Evolutionary conservation across 2,329 filamentous ascomycete genomes (phyloP), one percentile per base, ranked within the genome.

Genomic region (Huntiella abstrusa): DNA sequence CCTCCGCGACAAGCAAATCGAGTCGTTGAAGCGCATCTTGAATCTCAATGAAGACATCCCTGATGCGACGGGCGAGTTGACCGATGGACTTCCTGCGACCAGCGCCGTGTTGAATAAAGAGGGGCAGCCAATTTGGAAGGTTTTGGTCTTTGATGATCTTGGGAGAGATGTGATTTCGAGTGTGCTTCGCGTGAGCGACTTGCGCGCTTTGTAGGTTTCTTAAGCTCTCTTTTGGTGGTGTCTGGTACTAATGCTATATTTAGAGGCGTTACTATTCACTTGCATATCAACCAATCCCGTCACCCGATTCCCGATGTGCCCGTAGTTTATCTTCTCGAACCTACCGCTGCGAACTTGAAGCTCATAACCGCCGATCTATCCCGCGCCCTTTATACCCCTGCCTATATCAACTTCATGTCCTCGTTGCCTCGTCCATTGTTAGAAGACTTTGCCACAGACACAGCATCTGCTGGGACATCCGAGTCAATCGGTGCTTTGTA

Each of bases 161-260:
- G 91, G 88, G 41, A 74, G 87, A 60, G 87, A 96, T 72, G 83
- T 98, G 49, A 95, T 98, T 57, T 95, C 86, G 66, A 95, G 87
- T 57, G 87, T 98, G 2, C 69, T 98, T 53, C 75, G 87, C 49
- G 91, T 98, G 52, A 94, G 86, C 58, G 91, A 98, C 63, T 67
- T 98, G 58, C 73, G 92, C 52, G 75, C 81, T 51, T 86, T 91
- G 75, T 50, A 43, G 47, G 45, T 37, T 33, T n/a, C 36, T 19
- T 16, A 19, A 16, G 6, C 11, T 16, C 15, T 17, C n/a, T 11
- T 12, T 22, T 22, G 38, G 38, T 22, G 22, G 16, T 7, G 15
- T 6, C 13, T 16, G 16, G 2, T 28, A 10, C 22, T 19, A 33
- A 41, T 15, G 37, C 33, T 15, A 37, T 16, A 1, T 33, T 6